Base-by-base conservation (phyloP, 257 asterid genomes). In the Apocynum venetum region DNA sequence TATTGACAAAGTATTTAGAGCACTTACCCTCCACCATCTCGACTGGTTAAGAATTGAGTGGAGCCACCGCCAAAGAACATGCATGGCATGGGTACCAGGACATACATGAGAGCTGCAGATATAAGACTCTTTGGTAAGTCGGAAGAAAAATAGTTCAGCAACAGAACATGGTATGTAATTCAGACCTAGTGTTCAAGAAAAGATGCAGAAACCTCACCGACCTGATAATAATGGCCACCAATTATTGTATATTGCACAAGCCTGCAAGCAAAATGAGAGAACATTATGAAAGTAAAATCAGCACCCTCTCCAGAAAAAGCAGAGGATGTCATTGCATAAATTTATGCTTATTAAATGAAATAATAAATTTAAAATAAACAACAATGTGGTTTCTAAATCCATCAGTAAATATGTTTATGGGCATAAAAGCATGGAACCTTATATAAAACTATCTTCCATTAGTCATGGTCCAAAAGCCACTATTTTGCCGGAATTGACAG, bases 181-280 rank as follows among this genome's bases (percentile, higher is more conserved):
- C 38, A 47, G 49, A 20, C 46, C 46, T 6, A 70, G 36, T 8
- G 25, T 46, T 68, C 44, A 36, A 1, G 15, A 70, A 52, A 41
- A 71, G 31, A 52, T 14, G 43, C 47, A 57, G 31, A 3, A 71
- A 65, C 38, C 77, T 40, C 48, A 78, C 82, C 73, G 74, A 95
- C 99, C 99, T 88, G 99, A 93, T 83, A 96, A 78, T 95, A 96
- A 83, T 9, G 99, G 99, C 99, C 99, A 96, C 99, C 99, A 96
- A 80, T 96, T 96, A 84, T 61, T 88, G 86, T 96, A 96, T 84
- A 96, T 79, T 48, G 89, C 98, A 84, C 99, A 96, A 75, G 99
- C 99, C 98, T 95, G 93, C 82, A 83, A 78, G 25, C 47, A 7
- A 67, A 57, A 79, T 52, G 48, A 75, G 25, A 78, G 14, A 76